Base-by-base conservation (phyloP, 2,329 filamentous ascomycete species). In the Cyphellophora europaea region DNA sequence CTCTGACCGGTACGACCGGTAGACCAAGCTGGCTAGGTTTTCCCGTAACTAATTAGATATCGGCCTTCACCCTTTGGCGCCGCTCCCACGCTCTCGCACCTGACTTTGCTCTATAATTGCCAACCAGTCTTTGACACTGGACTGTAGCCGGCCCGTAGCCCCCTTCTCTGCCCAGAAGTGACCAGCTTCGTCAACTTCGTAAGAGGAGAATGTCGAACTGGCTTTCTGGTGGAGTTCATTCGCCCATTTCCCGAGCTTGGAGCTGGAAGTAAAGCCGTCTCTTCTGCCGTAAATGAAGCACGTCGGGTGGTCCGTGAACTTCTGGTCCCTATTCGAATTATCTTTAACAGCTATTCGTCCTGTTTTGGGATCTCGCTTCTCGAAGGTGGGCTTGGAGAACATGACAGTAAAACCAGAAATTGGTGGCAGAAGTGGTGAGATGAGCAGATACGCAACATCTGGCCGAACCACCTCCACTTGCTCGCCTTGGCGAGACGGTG, bases 191-290 rank as follows among this genome's bases (percentile, higher is more conserved):
- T 56, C 44, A 15, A 79, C 59, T 43, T 76, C 71, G 2, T 58
- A 50, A 11, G 57, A 60, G 4, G 48, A 52, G 38, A 79, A 77
- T 32, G 43, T 50, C 12, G 71, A 74, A 2, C 53, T 56, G 1
- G 56, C 52, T 25, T 46, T 48, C 10, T 56, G 53, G 12, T 58
- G 54, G 29, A 88, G 58, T 40, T 64, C 67, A 27, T 62, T 59
- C 6, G 66, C 65, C 88, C 88, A 94, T 1, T 65, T 59, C 8
- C 72, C 68, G 47, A 88, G 63, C 54, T 74, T 82, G 38, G 67
- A 70, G 3, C 64, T 65, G 1, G 77, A 72, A 1, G 83, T 78
- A 45, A 95, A 93, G 0, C 69, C 60, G 55, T 96, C 88, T 3
- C 71, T 65, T 33, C 79, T 74, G 2, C 88, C 89, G 51, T 79